Evolutionary conservation across 164 flowering plant species (phyloP).

Genomic region (Vitis rupestris): DNA sequence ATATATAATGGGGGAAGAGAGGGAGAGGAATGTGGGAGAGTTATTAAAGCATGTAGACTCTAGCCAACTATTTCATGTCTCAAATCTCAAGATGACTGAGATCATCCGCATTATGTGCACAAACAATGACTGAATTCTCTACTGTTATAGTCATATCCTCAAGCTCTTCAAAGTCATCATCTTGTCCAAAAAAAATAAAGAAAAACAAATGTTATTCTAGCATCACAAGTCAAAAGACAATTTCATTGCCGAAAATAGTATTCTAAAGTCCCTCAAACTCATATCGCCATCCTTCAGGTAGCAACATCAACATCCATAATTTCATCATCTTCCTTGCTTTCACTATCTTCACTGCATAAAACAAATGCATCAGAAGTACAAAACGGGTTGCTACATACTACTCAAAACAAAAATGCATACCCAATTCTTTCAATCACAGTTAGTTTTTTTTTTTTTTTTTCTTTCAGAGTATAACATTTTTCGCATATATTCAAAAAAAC

Average conservation of each 20-base stretch:
- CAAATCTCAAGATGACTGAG: slow-evolving; percentile 68
- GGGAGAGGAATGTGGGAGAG: not conserved
- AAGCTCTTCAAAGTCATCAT: slow-evolving; percentile 79
- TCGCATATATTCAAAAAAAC: too few species aligned
- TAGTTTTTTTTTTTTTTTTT: too few species aligned
- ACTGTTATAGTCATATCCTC: slow-evolving; percentile 80
- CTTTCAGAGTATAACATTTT: too few species aligned
- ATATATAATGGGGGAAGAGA: not conserved
- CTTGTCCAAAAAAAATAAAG: slow-evolving; percentile 30
- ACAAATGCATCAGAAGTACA: not conserved
- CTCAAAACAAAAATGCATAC: not conserved
- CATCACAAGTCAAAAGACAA: not conserved
- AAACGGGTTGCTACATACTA: not conserved
- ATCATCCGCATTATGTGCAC: slow-evolving; percentile 83
- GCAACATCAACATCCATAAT: slow-evolving; percentile 52
- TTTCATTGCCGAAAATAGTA: not conserved
- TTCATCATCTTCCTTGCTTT: slow-evolving; percentile 53
- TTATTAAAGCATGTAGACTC: not conserved
- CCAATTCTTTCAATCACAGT: not conserved
- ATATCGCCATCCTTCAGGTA: slow-evolving; percentile 72
- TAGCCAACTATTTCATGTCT: slow-evolving; percentile 21
- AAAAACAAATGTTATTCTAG: not conserved
- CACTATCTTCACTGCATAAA: slow-evolving; percentile 33
- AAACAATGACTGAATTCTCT: slow-evolving; percentile 71
- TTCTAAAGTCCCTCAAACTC: slow-evolving; percentile 17